Evolutionary conservation across 805 yeast genomes (phyloP), one percentile per base, ranked within the genome.

Genomic region (Kuraishia molischiana): DNA sequence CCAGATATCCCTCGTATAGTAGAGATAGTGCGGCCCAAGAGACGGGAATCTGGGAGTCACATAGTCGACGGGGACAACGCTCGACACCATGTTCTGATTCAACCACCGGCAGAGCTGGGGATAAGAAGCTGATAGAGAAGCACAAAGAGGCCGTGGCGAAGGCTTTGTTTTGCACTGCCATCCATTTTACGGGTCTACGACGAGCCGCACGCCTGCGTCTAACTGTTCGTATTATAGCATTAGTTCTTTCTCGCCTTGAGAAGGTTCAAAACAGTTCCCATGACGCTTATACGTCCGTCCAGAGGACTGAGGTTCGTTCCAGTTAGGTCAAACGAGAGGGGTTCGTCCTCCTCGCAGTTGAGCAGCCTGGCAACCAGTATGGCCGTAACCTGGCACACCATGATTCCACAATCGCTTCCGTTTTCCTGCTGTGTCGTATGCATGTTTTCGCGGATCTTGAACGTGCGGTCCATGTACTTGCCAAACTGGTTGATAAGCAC

Each of bases 11-110:
- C 53, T 45, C 2, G 78, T 61, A 48, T 76, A 73, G 59, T 85
- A 90, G 4, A 90, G 69, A 21, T 61, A 56, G 51, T 65, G 76
- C 14, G 50, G 43, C 13, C 44, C 42, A 22, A 90, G 57, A 3
- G 94, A 78, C 4, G 97, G 97, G 50, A 89, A 90, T 13, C 49
- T 39, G 1, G 97, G 97, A 1, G 79, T 66, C 10, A 64, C 61
- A 58, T 90, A 90, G 24, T 95, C 96, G 5, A 85, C 75, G 2
- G 97, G 96, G 1, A 77, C 65, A 45, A 72, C 17, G 6, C 17
- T 28, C 13, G 31, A 9, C 72, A 17, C 65, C 59, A 13, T 28
- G 8, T 11, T 22, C 10, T n/a, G n/a, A n/a, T n/a, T n/a, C n/a
- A n/a, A n/a, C n/a, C n/a, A n/a, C n/a, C n/a, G n/a, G n/a, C n/a